Conservation (phyloP, 2,329 filamentous ascomycete genomes). For the Aspergillus flavus region DNA sequence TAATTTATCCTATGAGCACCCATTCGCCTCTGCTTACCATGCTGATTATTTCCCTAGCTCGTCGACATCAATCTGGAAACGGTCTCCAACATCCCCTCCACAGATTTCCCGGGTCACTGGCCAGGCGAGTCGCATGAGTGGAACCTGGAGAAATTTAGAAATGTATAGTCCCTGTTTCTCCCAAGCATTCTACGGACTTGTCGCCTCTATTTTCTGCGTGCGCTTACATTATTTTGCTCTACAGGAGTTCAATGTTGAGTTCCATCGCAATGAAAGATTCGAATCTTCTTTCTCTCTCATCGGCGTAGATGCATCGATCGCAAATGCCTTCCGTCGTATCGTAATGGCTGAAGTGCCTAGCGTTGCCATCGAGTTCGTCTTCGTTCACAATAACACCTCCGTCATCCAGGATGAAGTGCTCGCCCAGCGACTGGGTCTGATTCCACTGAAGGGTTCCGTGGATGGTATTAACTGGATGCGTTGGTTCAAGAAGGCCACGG, state of each 20-base stretch:
- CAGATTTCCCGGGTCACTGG: conserved; percentile 89
- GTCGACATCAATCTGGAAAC: conserved; percentile 88
- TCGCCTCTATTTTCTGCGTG: neutral
- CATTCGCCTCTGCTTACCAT: conserved; percentile 1
- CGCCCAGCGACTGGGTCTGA: conserved; percentile 82
- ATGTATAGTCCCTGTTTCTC: conserved; percentile 43
- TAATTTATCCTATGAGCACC: conserved; percentile 23
- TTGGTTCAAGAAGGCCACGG: conserved; percentile 75
- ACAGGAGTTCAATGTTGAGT: conserved; percentile 72
- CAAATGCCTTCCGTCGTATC: conserved; percentile 96
- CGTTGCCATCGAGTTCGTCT: conserved; percentile 91
- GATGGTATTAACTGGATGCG: conserved; percentile 79
- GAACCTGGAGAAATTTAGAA: conserved; percentile 71
- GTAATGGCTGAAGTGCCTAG: conserved; percentile 92
- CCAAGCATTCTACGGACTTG: neutral
- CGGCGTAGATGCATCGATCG: conserved; percentile 87
- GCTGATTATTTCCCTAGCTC: conserved; percentile 56
- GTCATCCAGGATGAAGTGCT: conserved; percentile 98
- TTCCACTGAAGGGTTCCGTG: conserved; percentile 80
- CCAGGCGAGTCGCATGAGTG: conserved; percentile 85
- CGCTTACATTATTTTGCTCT: neutral
- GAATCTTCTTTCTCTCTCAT: conserved; percentile 88
- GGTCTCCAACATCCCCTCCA: conserved; percentile 83
- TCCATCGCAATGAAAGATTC: conserved; percentile 78
- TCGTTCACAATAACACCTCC: conserved; percentile 93